Base-by-base conservation (phyloP, 2,329 filamentous ascomycete species). In the Elsinoe necatrix region DNA sequence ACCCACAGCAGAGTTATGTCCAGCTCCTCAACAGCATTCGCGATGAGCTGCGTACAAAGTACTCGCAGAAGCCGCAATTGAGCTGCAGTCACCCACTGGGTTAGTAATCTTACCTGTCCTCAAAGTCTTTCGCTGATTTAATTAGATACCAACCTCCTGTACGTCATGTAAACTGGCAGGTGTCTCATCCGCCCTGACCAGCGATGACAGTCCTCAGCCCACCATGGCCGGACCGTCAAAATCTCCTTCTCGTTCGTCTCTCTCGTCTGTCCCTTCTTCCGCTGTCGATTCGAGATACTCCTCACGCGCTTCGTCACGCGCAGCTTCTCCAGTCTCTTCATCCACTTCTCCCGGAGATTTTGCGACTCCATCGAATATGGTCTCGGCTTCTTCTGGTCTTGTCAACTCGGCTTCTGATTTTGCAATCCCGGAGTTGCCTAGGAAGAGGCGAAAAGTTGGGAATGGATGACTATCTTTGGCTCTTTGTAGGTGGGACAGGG, bases 1-100 rank as follows among this genome's bases (percentile, higher is more conserved):
- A 95, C 68, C 89, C 89, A 0, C 86, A 95, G 69, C 93, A 97
- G 76, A 95, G 87, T 74, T 98, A 98, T 68, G 88, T 97, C 52
- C 85, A 96, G 76, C 77, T 98, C 58, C 80, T 98, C 63, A 97
- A 96, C 78, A 95, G 85, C 72, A 91, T 98, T 66, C 87, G 93
- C 58, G 91, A 95, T 57, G 85, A 96, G 67, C 77, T 98, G 58
- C 77, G 87, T 63, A 82, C 82, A 37, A 93, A 95, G 71, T 98
- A 98, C 71, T 80, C 81, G 7, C 93, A 98, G 74, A 95, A 95
- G 75, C 93, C 93, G 54, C 93, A 98, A 77, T 76, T 98, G 63
- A 96, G 91, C 67, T 92, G 89, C 75, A 95, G 90, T 71, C 93
- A 98, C 73, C 93, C 93, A 34, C 76, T 56, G 21, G 54, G 54